phyloP scores from a whole-genome alignment of 139 green algal genomes.

The Astrephomene gubernaculifera region DNA sequence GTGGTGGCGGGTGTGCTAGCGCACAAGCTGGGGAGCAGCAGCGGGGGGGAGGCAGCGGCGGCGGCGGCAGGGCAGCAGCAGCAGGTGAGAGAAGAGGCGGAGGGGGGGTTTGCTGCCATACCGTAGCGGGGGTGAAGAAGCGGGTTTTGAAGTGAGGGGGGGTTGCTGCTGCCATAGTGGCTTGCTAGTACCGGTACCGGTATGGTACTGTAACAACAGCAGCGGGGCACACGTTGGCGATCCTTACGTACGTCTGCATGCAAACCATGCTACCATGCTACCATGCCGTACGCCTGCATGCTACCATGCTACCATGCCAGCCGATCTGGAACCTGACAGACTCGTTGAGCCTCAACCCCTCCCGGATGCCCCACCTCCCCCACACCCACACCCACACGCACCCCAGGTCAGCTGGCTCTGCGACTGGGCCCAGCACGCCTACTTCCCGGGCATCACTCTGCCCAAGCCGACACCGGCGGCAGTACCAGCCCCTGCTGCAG shows the following conservation, averaged over 20 bases:
- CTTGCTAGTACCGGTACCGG: background rate
- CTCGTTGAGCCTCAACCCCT: background rate
- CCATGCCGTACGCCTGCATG: too few species aligned
- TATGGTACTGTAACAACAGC: background rate
- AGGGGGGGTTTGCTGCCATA: too few species aligned
- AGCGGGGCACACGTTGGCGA: too few species aligned
- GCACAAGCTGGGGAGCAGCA: too few species aligned
- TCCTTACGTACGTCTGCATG: too few species aligned
- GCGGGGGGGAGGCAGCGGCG: background rate
- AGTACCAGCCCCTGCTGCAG: background rate
- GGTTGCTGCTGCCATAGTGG: background rate
- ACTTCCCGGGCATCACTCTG: conserved; percentile 25
- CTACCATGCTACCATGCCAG: background rate
- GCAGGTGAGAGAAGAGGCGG: too few species aligned
- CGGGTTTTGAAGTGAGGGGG: too few species aligned
- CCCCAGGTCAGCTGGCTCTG: background rate
- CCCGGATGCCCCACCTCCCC: background rate
- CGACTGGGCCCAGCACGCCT: conserved; percentile 29
- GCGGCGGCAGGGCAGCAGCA: conserved; percentile 4
- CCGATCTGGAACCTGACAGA: background rate
- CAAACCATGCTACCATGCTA: too few species aligned
- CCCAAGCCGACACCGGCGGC: conserved; percentile 8
- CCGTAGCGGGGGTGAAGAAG: background rate
- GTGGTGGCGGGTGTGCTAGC: conserved; percentile 15
- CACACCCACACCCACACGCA: too few species aligned